Evolutionary conservation across 164 flowering plant genomes (phyloP).

Genomic region (Liriodendron chinense): DNA sequence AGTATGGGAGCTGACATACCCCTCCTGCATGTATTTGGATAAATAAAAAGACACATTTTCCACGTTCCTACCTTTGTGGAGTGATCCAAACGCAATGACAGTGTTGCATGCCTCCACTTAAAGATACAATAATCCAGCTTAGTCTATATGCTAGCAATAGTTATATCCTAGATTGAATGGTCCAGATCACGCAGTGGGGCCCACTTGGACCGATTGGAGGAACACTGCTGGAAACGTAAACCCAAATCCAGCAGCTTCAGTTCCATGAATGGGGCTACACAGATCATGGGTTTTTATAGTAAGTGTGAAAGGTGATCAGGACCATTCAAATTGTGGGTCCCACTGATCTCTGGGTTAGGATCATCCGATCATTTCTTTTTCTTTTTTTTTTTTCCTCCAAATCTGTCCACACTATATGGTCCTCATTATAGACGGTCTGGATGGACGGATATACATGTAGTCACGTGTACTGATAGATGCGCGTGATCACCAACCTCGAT

Average conservation of each 20-base stretch:
- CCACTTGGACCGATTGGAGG: neutral
- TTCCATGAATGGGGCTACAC: too few species aligned
- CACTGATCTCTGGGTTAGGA: too few species aligned
- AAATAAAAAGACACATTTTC: slow-evolving; percentile 1
- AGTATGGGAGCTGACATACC: neutral
- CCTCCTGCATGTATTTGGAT: neutral
- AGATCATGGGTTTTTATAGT: too few species aligned
- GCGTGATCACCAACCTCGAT: neutral
- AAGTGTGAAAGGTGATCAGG: too few species aligned
- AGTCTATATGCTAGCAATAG: neutral
- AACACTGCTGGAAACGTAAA: neutral
- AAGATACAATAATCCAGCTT: neutral
- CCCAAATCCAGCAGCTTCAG: neutral
- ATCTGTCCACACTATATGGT: neutral
- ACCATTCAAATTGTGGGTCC: too few species aligned
- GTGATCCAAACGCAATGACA: neutral
- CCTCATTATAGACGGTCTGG: neutral
- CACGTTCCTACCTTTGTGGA: slow-evolving; percentile 14
- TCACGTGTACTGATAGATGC: neutral
- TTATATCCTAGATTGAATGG: neutral
- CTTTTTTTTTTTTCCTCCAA: too few species aligned
- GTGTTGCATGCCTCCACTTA: neutral
- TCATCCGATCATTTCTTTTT: too few species aligned
- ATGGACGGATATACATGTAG: neutral
- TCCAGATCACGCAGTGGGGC: neutral